phyloP scores from a whole-genome alignment of 2,329 filamentous ascomycete genomes.

The Thielaviopsis musarum region DNA sequence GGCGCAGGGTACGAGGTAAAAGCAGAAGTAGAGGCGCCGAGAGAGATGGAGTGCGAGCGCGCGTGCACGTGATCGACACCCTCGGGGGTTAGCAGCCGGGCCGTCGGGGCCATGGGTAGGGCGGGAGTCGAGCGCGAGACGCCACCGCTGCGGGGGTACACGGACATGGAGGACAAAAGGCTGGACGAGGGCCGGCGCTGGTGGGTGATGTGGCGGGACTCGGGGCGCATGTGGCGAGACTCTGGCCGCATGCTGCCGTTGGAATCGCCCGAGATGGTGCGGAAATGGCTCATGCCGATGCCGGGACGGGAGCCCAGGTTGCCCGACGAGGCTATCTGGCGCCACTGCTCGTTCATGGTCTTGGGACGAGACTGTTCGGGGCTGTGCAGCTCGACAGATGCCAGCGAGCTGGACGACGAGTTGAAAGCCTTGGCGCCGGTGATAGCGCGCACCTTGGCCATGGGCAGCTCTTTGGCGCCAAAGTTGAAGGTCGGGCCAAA shows the following conservation, averaged over 20 bases:
- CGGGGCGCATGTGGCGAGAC: not conserved
- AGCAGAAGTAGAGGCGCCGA: constrained; percentile 27
- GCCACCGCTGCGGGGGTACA: not conserved
- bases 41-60: constrained; percentile 18
- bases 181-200: constrained; percentile 1
- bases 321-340: not conserved
- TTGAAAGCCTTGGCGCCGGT: not conserved
- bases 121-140: not conserved
- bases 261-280: constrained; percentile 8
- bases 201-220: not conserved
- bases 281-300: constrained; percentile 6
- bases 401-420: not conserved
- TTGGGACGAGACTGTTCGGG: not conserved
- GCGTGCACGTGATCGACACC: constrained; percentile 1
- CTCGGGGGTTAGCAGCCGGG: constrained; percentile 9
- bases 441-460: constrained; percentile 9
- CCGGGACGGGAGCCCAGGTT: not conserved
- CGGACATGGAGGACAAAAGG: constrained; percentile 1
- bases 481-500: constrained; percentile 75
- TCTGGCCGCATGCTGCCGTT: not conserved
- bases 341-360: constrained; percentile 11
- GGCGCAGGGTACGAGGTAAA: constrained; percentile 25
- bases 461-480: constrained; percentile 14
- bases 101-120: not conserved
- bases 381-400: not conserved